A percentile compares a stretch with the other conserved stretches of the same genome.
phyloP scores from a whole-genome alignment of 306 rosid genomes.

The Boehmeria nivea region DNA sequence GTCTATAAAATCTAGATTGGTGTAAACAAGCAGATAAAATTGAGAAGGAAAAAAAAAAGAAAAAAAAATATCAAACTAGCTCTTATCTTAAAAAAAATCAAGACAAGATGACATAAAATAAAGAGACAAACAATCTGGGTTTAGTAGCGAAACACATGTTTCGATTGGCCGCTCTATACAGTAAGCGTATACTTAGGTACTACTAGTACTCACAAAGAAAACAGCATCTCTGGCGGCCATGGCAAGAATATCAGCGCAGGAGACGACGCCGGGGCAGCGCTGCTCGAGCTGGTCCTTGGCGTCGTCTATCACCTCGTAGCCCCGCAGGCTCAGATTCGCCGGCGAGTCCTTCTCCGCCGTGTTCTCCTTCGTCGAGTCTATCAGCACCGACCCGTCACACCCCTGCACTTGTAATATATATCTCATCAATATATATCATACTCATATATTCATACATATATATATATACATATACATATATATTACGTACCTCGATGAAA shows the following conservation, averaged over 20 bases:
- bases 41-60: too few species aligned
- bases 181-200: too few species aligned
- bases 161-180: too few species aligned
- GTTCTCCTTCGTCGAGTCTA: slow-evolving; percentile 50
- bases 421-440: not conserved
- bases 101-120: too few species aligned
- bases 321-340: slow-evolving; percentile 74
- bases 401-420: slow-evolving; percentile 36
- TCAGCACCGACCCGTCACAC: slow-evolving; percentile 76
- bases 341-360: slow-evolving; percentile 86
- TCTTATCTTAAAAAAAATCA: too few species aligned
- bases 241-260: slow-evolving; percentile 87
- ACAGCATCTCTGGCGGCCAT: slow-evolving; percentile 82
- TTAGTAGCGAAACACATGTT: too few species aligned
- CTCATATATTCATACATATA: not conserved
- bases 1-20: too few species aligned
- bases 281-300: slow-evolving; percentile 61
- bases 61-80: too few species aligned
- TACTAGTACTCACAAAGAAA: slow-evolving; percentile 39
- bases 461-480: not conserved
- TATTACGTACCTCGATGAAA: slow-evolving; percentile 17
- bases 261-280: slow-evolving; percentile 81
- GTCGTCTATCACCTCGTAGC: slow-evolving; percentile 70
- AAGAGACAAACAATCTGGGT: too few species aligned
- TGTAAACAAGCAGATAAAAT: too few species aligned